A percentile compares a stretch with the other conserved stretches of the same genome.
These are phyloP conservation scores for Nicotiana undulata DNA, from an alignment of 257 asterid genomes.

Conservation along the genomic window DNA sequence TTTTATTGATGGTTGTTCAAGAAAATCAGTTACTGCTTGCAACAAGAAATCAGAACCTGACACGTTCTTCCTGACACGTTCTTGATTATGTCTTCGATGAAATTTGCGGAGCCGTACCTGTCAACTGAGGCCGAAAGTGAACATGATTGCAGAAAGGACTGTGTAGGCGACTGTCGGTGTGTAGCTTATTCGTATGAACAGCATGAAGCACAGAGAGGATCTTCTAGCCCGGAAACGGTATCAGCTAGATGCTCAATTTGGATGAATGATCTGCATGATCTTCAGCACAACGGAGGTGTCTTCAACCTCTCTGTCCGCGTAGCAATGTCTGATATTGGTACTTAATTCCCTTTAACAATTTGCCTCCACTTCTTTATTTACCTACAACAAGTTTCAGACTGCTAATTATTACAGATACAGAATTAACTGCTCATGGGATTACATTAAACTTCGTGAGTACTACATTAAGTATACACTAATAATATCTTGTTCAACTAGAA, in stretches of 20 bases:
- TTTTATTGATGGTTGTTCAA: constrained; percentile 14
- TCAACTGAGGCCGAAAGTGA: neutral
- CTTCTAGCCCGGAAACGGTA: neutral
- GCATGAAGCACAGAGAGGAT: neutral
- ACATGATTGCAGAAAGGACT: constrained; percentile 14
- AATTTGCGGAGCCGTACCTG: neutral
- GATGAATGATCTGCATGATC: constrained; percentile 16
- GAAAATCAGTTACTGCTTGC: neutral
- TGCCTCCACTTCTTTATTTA: neutral
- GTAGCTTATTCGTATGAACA: neutral
- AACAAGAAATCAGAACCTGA: neutral
- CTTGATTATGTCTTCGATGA: neutral
- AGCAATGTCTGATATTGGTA: constrained; percentile 13
- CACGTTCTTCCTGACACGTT: constrained; percentile 8
- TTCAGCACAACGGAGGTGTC: neutral
- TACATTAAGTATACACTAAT: too few relatives aligned
- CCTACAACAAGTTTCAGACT: too few relatives aligned
- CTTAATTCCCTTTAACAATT: neutral
- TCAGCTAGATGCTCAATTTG: constrained; percentile 12
- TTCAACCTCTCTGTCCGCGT: constrained; percentile 11
- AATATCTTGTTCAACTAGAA: too few relatives aligned
- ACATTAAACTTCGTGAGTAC: neutral
- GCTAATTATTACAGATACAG: too few relatives aligned
- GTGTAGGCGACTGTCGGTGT: constrained; percentile 12
- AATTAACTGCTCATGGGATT: too few relatives aligned